Evolutionary conservation across 805 yeast genomes (phyloP), one percentile per base, ranked within the genome.

Genomic region (Candida quercuum): DNA sequence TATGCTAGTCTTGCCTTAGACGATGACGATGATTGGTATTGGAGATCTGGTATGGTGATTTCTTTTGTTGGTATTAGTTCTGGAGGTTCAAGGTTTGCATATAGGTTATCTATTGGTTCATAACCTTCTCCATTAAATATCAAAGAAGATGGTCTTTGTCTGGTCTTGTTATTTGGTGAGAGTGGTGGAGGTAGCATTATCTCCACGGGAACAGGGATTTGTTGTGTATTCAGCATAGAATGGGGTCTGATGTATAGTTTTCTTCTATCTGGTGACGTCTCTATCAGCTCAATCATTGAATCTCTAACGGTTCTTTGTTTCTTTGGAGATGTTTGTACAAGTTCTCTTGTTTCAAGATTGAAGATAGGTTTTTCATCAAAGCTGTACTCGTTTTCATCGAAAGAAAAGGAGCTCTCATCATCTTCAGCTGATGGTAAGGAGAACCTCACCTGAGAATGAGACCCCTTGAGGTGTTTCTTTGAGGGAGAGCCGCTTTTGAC

Each of bases 121-220:
- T 65, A 66, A 8, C 55, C 55, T 9, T 45, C 43, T 9, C 71
- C 71, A 39, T 65, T 64, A 43, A 49, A 66, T 1, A 66, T 42
- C n/a, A 65, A 44, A 18, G 60, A 56, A 3, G 40, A 36, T 30
- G 57, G 57, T 19, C 63, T 47, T 10, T 40, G 29, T 22, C 43
- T 54, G 4, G 42, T 16, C 41, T 52, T 59, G 42, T 64, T 63
- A 27, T 42, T 38, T 5, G 65, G 64, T 0, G 69, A 64, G 15
- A 66, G 38, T 21, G 43, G 49, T 5, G 70, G 70, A 9, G 71
- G 71, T 8, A 65, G 41, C 3, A 48, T 40, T 6, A 60, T 51
- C 37, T 64, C 64, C 12, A 62, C 49, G 8, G 71, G 71, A 2
- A 66, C 54, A 1, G 71, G 63, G 1, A 64, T 49, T 12, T 47